phyloP scores from a whole-genome alignment of 805 yeast species.

The Metschnikowia reukaufii region DNA sequence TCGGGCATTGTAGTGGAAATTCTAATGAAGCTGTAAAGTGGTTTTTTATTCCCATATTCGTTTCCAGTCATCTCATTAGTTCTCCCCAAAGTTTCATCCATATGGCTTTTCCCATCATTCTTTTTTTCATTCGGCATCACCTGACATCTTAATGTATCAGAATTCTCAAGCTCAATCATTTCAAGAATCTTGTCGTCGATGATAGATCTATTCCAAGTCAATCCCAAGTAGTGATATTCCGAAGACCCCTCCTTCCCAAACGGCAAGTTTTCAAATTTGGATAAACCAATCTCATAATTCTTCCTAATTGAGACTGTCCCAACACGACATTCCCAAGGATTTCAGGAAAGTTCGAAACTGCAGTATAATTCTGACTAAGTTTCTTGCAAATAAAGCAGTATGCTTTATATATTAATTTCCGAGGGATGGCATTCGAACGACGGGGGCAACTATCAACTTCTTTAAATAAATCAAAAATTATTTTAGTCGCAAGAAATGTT shows the following conservation, averaged over 20 bases:
- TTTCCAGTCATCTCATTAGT: too few relatives aligned
- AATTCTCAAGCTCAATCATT: constrained; percentile 12
- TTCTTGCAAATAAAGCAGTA: constrained; percentile 36
- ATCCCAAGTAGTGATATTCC: constrained; percentile 42
- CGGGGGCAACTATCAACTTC: not conserved
- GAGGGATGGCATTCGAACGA: not conserved
- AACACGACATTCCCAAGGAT: constrained; percentile 9
- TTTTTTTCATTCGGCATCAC: not conserved
- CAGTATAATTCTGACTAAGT: constrained; percentile 34
- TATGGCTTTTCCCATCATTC: too few relatives aligned
- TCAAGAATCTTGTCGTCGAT: constrained; percentile 30
- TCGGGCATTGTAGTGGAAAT: not conserved
- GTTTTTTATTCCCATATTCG: not conserved
- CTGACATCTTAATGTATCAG: not conserved
- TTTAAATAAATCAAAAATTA: not conserved
- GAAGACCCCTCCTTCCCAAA: constrained; percentile 45
- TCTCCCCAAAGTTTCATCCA: too few relatives aligned
- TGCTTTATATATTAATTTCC: not conserved
- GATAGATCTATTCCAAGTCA: constrained; percentile 39
- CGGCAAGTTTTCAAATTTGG: constrained; percentile 39
- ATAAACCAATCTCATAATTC: constrained; percentile 39
- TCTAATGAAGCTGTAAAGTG: not conserved
- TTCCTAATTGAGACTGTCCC: constrained; percentile 44
- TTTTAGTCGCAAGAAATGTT: not conserved
- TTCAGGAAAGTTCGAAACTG: not conserved